phyloP scores from a whole-genome alignment of 768 basidiomycete species.

The Leccinum longicurvipes region DNA sequence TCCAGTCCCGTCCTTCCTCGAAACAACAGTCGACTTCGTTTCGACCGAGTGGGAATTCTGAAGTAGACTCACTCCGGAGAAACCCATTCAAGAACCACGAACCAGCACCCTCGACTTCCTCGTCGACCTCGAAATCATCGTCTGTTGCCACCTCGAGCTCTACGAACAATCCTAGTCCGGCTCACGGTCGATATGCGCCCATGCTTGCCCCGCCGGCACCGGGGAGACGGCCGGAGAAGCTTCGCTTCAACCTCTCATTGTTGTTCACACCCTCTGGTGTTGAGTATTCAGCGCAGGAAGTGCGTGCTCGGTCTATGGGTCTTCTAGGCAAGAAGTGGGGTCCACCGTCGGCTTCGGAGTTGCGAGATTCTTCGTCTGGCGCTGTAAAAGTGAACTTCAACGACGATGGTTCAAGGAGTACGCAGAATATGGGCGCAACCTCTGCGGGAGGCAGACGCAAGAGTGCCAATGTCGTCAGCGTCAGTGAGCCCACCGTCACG shows the following conservation, averaged over 20 bases:
- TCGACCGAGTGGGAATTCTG: conserved; percentile 24
- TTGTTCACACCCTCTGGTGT: conserved; percentile 72
- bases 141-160: conserved; percentile 30
- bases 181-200: conserved; percentile 54
- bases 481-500: conserved; percentile 81
- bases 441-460: conserved; percentile 36
- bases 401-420: conserved; percentile 50
- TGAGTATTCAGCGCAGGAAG: conserved; percentile 86
- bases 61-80: conserved; percentile 31
- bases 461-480: conserved; percentile 40
- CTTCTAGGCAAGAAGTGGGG: conserved; percentile 85
- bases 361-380: conserved; percentile 34
- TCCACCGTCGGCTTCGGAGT: conserved; percentile 48
- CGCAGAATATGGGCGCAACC: conserved; percentile 37
- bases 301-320: conserved; percentile 76
- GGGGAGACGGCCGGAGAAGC: conserved; percentile 69
- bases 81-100: conserved; percentile 38
- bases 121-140: conserved; percentile 22
- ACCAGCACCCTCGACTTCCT: conserved; percentile 31
- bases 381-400: conserved; percentile 54
- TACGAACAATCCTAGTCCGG: conserved; percentile 35
- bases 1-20: conserved; percentile 51
- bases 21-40: conserved; percentile 25
- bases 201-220: conserved; percentile 70
- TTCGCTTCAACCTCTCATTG: conserved; percentile 63